Evolutionary conservation across 768 basidiomycete genomes (phyloP), one percentile per base, ranked within the genome.

Genomic region (Leccinum olivaceopallidum): DNA sequence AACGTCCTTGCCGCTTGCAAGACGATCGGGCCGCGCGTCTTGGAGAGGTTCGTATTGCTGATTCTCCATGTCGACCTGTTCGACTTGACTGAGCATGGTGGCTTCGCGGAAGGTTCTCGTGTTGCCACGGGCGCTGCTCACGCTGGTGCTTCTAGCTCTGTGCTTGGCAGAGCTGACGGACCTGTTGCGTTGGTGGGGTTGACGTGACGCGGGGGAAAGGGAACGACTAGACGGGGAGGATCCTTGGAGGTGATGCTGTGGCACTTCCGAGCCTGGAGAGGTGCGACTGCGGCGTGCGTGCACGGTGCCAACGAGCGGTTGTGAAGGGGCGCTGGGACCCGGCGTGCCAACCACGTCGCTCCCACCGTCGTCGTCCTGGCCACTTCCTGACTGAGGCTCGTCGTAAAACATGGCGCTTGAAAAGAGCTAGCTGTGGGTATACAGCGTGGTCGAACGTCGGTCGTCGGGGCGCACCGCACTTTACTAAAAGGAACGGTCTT

Each of bases 221-320:
- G 78, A 61, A 39, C 80, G 72, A 12, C 76, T 65, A 13, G 77
- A 66, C 39, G 75, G 67, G 22, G 83, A 75, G 62, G 82, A 85
- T 58, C 87, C 89, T 65, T 85, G 83, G 67, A 84, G 78, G 69
- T 87, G 88, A 66, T 63, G 88, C 16, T 76, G 78, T 36, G 86
- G 87, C 7, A 83, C 83, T 39, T 87, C 84, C 18, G 74, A 85
- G 61, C 18, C 42, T 44, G 80, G 81, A n/a, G 87, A 85, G 58
- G 79, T 77, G 59, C 81, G 80, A 69, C 83, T 85, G 56, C 80
- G 64, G 55, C 75, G 78, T 54, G 83, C 72, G 61, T 79, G 77
- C 79, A 53, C 37, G 75, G 73, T 16, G 63, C 69, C 39, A 71
- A 53, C 69, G 69, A n/a, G 68, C 52, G 8, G 65, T 57, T 37